Evolutionary conservation across 2,329 filamentous ascomycete species (phyloP), one percentile per base, ranked within the genome.

Genomic region (Beauveria caledonica): DNA sequence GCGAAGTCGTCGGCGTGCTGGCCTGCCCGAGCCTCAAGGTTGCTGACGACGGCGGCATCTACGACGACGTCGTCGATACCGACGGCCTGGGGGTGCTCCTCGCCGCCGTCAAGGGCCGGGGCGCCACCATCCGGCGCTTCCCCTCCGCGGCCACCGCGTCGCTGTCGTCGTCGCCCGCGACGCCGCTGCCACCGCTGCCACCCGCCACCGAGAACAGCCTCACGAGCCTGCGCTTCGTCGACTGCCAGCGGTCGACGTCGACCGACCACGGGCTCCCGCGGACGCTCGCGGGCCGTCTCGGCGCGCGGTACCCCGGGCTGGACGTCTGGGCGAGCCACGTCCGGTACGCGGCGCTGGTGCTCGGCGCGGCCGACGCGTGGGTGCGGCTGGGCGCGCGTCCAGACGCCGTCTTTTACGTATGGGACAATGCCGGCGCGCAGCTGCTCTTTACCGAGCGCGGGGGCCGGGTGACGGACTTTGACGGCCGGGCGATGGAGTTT

Each of bases 401-500:
- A 17, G 58, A 54, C 7, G 61, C 64, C 19, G 63, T 62, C 40
- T 70, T 72, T 60, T 72, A 68, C 55, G 66, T 75, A 42, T 77
- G 81, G 82, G 82, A 85, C 63, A 82, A 85, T 63, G 81, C 81
- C 0, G 82, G 81, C 6, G 80, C 81, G 1, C 82, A 84, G 76
- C 71, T 85, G 60, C 71, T 84, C 33, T 79, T 82, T 60, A 77
- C 80, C 60, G 82, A 85, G 69, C 71, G 78, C 1, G 82, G 82
- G 1, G 82, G 82, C 21, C 73, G 71, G 60, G 73, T 84, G 50
- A 83, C 80, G 0, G 82, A 85, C 58, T 70, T 76, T 58, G 72
- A 76, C 19, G 74, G 73, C 8, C 64, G 64, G 48, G 58, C 63
- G 1, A 69, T 75, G 3, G 71, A 76, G 42, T 76, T 76, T 64